phyloP scores from a whole-genome alignment of 176 grass and related monocot genomes.

The Echinochloa phyllopogon region DNA sequence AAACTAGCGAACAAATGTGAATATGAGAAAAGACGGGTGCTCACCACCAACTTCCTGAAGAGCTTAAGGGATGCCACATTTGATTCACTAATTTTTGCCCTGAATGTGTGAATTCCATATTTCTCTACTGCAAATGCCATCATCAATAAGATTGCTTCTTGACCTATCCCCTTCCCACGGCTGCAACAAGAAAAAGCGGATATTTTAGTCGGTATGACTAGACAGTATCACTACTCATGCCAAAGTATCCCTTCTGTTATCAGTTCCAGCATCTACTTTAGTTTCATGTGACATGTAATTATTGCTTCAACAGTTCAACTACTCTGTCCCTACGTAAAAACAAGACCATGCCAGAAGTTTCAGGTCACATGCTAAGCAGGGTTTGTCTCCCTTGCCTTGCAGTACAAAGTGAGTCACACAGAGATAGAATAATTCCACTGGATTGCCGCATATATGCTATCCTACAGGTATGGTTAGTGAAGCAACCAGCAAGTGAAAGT shows the following conservation, averaged over 20 bases:
- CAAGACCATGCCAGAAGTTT: neutral
- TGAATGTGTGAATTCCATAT: conserved; percentile 76
- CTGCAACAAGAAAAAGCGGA: conserved; percentile 21
- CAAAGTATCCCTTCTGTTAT: neutral
- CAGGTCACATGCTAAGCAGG: neutral
- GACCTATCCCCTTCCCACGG: conserved; percentile 79
- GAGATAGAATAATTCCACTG: neutral
- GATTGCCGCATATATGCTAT: neutral
- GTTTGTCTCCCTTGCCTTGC: neutral
- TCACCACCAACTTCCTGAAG: conserved; percentile 86
- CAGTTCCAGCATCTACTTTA: neutral
- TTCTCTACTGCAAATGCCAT: conserved; percentile 81
- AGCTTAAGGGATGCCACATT: conserved; percentile 79
- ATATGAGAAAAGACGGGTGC: neutral
- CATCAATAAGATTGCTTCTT: conserved; percentile 78
- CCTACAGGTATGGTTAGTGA: neutral
- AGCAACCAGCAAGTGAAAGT: neutral
- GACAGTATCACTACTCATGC: neutral
- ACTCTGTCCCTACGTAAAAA: conserved; percentile 5
- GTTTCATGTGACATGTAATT: neutral
- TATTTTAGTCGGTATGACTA: neutral
- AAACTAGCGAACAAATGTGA: neutral
- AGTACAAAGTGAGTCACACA: neutral
- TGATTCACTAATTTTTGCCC: conserved; percentile 87
- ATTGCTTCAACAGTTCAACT: conserved; percentile 6